A percentile compares a stretch with the other conserved stretches of the same genome.
These are phyloP conservation scores for Theobroma grandiflorum DNA, from an alignment of 441 rosid species.

Conservation along the genomic window DNA sequence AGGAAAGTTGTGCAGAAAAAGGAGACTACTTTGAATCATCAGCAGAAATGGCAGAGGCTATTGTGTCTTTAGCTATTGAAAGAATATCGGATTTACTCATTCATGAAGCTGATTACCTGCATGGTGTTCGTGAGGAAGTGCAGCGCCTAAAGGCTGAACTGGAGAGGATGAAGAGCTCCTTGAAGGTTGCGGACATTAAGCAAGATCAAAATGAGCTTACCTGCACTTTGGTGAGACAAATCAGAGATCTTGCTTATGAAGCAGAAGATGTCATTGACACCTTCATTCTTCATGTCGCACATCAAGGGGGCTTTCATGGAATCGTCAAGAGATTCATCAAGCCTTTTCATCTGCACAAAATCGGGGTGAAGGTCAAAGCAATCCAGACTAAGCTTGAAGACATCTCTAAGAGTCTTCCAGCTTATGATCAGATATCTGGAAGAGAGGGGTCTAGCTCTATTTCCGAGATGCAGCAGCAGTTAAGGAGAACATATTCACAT, in stretches of 20 bases:
- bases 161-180: slow-evolving; percentile 15
- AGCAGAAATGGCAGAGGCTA: slow-evolving; percentile 19
- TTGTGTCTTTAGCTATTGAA: slow-evolving; percentile 16
- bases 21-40: background rate
- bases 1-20: background rate
- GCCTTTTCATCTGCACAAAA: background rate
- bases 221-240: slow-evolving; percentile 14
- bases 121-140: slow-evolving; percentile 18
- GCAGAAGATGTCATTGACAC: slow-evolving; percentile 29
- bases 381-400: background rate
- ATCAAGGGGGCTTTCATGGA: background rate
- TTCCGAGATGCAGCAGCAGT: background rate
- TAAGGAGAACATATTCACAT: slow-evolving; percentile 12
- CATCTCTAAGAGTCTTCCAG: background rate
- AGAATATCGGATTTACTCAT: slow-evolving; percentile 20
- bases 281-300: slow-evolving; percentile 9
- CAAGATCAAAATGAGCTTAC: slow-evolving; percentile 3
- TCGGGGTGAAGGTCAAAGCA: background rate
- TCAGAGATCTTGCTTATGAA: slow-evolving; percentile 25
- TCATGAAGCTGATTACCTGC: slow-evolving; percentile 10
- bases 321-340: slow-evolving; percentile 5
- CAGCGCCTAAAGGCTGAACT: slow-evolving; percentile 23
- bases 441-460: background rate
- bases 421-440: background rate
- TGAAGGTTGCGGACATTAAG: slow-evolving; percentile 25